Evolutionary conservation across 176 grass and related monocot genomes (phyloP).

Genomic region (Coix lacrymajobi): DNA sequence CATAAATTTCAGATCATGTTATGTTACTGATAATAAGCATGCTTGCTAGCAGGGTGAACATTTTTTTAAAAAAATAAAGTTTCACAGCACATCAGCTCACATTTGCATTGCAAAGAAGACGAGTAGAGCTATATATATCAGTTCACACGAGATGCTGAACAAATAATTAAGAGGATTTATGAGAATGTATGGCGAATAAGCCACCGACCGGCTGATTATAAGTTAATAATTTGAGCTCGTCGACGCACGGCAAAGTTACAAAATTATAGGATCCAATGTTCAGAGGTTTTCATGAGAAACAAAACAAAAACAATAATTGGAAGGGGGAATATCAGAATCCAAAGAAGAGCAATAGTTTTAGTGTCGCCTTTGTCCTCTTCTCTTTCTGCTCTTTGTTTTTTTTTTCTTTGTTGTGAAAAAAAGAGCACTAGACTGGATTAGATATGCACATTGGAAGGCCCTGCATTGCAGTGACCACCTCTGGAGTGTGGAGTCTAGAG

Average conservation of each 20-base stretch:
- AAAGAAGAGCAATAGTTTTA: neutral
- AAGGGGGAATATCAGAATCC: neutral
- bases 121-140: neutral
- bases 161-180: neutral
- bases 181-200: neutral
- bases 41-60: neutral
- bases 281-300: neutral
- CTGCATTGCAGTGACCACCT: neutral
- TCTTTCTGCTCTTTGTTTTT: neutral
- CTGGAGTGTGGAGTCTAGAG: no score
- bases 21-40: neutral
- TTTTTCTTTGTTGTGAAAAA: neutral
- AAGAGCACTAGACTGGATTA: neutral
- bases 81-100: no score
- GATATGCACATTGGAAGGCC: neutral
- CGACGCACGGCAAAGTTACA: neutral
- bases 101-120: neutral
- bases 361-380: neutral
- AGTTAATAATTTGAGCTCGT: neutral
- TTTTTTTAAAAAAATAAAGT: no score
- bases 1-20: neutral
- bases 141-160: neutral
- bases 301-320: neutral
- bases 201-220: neutral
- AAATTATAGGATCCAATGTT: neutral